Evolutionary conservation across 768 basidiomycete genomes (phyloP), one percentile per base, ranked within the genome.

Genomic region (Kwoniella heveanensis): DNA sequence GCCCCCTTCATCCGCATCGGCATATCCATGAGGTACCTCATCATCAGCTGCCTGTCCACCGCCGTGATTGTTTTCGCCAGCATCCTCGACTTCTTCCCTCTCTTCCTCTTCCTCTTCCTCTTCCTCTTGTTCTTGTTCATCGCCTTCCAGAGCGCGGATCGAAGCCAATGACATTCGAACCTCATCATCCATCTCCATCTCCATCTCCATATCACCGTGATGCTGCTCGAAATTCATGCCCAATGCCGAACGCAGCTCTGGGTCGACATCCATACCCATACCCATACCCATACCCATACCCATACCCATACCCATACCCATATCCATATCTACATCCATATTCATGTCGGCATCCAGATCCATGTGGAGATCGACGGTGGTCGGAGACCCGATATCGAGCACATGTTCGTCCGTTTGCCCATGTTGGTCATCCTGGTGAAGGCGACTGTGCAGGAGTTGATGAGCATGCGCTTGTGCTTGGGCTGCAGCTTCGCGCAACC

Each of bases 81-180:
- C n/a, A n/a, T n/a, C n/a, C n/a, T 48, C 30, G 2, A 49, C 55
- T 29, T 24, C 21, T n/a, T 44, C 37, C 19, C 19, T 21, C 17
- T 19, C 21, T 25, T 57, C 36, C 32, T 27, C 52, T n/a, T 61
- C 27, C 27, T 53, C 60, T 21, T 29, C 26, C 6, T 61, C 52
- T 15, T 58, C 30, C 27, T 58, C 47, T n/a, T 57, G 22, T 21
- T 56, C 55, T 44, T 10, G 32, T 1, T 26, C 26, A 6, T 55
- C 22, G 17, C 29, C 39, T 22, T 13, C 6, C n/a, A 54, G n/a
- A 30, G 30, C 17, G 15, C 22, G 19, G 10, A 36, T 17, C 13
- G 39, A 37, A 30, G 27, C 27, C 19, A 24, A 22, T 5, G 21
- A 55, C 29, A 22, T 54, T 37, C 54, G 22, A 24, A 22, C 15